Conservation (phyloP, 768 basidiomycete species). For the Crassisporium funariophilum region DNA sequence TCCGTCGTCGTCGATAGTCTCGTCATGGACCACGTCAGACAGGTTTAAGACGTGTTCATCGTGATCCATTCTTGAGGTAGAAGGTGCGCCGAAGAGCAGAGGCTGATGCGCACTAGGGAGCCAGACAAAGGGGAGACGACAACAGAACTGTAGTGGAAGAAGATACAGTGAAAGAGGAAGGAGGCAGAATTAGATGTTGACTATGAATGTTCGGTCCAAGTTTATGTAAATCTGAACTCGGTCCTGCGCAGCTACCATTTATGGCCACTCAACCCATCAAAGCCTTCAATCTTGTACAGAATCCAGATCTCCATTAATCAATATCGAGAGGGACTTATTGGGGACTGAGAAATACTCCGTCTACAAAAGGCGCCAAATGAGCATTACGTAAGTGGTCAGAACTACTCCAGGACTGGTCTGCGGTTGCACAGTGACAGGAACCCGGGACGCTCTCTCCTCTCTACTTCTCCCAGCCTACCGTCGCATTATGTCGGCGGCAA, state of each 20-base stretch:
- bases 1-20: slow-evolving; percentile 64
- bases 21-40: slow-evolving; percentile 85
- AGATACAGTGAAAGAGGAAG: neutral
- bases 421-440: too few relatives aligned
- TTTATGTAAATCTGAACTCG: slow-evolving; percentile 18
- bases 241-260: neutral
- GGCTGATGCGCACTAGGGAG: neutral
- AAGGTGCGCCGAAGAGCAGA: neutral
- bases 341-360: slow-evolving; percentile 2
- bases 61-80: slow-evolving; percentile 42
- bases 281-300: too few relatives aligned
- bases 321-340: too few relatives aligned
- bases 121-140: slow-evolving; percentile 9
- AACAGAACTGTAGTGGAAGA: slow-evolving; percentile 5
- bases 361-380: too few relatives aligned
- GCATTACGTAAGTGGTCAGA: too few relatives aligned
- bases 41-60: slow-evolving; percentile 72
- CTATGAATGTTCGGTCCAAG: too few relatives aligned
- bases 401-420: too few relatives aligned
- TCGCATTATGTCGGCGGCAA: slow-evolving; percentile 28
- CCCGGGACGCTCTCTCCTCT: neutral
- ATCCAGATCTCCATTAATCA: too few relatives aligned
- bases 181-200: slow-evolving; percentile 3
- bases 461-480: slow-evolving; percentile 10
- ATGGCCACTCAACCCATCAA: neutral